These are phyloP conservation scores for Ophiognomonia clavigignenti-juglandacearum DNA, from an alignment of 2,329 filamentous ascomycete genomes.

Conservation along the genomic window DNA sequence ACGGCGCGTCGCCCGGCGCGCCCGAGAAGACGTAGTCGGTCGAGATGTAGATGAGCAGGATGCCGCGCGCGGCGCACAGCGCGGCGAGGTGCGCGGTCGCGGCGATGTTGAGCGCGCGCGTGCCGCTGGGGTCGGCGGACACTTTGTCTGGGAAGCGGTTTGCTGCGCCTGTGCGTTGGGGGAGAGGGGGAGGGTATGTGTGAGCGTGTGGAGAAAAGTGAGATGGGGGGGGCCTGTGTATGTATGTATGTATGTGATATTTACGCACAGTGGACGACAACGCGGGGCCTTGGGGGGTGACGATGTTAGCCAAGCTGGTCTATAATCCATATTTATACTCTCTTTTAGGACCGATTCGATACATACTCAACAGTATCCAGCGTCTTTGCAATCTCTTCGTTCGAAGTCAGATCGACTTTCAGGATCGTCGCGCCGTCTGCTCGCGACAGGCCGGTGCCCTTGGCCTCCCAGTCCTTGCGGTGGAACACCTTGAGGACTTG, in stretches of 20 bases:
- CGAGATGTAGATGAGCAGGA: constrained; percentile 71
- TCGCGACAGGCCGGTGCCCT: constrained; percentile 69
- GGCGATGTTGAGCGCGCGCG: constrained; percentile 67
- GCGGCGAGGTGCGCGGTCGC: constrained; percentile 64
- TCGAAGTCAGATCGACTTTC: constrained; percentile 49
- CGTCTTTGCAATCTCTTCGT: constrained; percentile 40
- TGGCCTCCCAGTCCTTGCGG: constrained; percentile 60
- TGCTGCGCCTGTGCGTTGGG: constrained; percentile 61
- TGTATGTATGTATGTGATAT: too few species aligned
- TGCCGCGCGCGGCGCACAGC: constrained; percentile 56
- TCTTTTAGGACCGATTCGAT: too few species aligned
- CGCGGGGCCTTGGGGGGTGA: constrained; percentile 61
- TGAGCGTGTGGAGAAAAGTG: background rate
- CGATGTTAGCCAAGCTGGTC: background rate
- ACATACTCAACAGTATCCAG: constrained; percentile 53
- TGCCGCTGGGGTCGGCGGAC: constrained; percentile 71
- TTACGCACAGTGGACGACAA: constrained; percentile 72
- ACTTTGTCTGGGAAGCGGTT: constrained; percentile 86
- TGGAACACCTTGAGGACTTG: constrained; percentile 71
- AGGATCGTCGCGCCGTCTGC: constrained; percentile 66
- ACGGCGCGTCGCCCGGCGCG: constrained; percentile 74
- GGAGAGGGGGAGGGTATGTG: background rate
- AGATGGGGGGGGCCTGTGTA: too few species aligned
- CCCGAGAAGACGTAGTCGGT: constrained; percentile 80
- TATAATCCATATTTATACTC: background rate